Base-by-base conservation (phyloP, 2,329 filamentous ascomycete genomes). In the Colletotrichum chlorophyti region DNA sequence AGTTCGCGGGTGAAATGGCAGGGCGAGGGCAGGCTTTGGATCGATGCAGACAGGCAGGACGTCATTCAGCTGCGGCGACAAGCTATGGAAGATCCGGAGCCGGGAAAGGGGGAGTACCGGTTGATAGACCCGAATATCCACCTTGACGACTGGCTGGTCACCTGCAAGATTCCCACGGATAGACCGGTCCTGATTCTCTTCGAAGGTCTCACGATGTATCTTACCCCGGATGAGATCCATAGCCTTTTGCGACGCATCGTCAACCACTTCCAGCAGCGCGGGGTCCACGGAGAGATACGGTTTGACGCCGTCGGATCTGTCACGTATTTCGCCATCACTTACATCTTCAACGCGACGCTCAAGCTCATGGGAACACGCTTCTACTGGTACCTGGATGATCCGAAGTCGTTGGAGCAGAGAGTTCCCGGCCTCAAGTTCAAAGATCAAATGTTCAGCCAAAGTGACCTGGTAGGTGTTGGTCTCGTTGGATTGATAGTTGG, bases 41-140 rank as follows among this genome's bases (percentile, higher is more conserved):
- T 74, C 52, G 72, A 74, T 31, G 58, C 72, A 21, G 73, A 75
- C 45, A 51, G 72, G 14, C 69, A 70, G 29, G 70, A 73, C 14
- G 71, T 74, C 9, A 60, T 72, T n/a, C 65, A 65, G 5, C 62
- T 74, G 32, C 70, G 72, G 6, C 50, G 53, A 7, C 63, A 63
- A 32, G 58, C 73, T 4, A 62, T 63, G 24, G 65, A 69, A 19
- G 57, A 43, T 3, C 57, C 57, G 3, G 51, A 60, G 9, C 19
- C 31, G 1, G 35, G 40, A 21, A 41, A 46, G 31, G 58, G 58
- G 3, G 53, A 60, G 9, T 74, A 74, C 51, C 49, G 11, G 1
- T 58, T 72, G 40, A 35, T 71, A 6, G 63, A 57, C 2, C 57
- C 57, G 51, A 26, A 65, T 63, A 14, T 68, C 66, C 43, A 66